phyloP scores from a whole-genome alignment of 2,329 filamentous ascomycete genomes.

The Drechslerella coelobrocha region DNA sequence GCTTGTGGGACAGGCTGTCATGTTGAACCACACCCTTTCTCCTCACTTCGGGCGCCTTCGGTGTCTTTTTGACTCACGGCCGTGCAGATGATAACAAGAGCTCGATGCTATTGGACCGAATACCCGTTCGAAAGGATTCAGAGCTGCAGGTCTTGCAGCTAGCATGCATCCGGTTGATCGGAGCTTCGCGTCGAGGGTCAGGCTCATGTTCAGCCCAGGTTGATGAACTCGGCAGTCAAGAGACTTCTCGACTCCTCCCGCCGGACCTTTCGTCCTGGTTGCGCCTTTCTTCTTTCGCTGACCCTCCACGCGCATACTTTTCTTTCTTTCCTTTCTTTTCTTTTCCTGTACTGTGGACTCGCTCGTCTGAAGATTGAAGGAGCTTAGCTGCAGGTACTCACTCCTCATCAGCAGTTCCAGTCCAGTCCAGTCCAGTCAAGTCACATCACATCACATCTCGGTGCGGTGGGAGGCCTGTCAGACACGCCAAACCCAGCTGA shows the following conservation, averaged over 20 bases:
- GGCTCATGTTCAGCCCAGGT: constrained; percentile 1
- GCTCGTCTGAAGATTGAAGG: no score
- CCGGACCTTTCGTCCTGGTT: no score
- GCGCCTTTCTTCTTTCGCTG: no score
- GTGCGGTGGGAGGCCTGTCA: neutral
- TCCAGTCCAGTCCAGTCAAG: no score
- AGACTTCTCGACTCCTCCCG: no score
- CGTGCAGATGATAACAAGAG: constrained; percentile 47
- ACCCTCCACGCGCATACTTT: neutral
- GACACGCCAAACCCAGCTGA: neutral
- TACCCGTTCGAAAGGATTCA: constrained; percentile 43
- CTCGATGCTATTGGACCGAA: constrained; percentile 37
- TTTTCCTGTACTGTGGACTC: no score
- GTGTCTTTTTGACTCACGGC: constrained; percentile 46
- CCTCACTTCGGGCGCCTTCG: constrained; percentile 20
- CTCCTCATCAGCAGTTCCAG: no score
- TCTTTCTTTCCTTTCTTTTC: neutral
- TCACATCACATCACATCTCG: neutral
- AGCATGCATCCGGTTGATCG: neutral
- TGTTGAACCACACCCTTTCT: constrained; percentile 9
- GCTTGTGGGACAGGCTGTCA: neutral
- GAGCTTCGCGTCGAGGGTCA: neutral
- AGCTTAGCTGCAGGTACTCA: constrained; percentile 4
- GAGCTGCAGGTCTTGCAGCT: constrained; percentile 5
- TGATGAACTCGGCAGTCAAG: no score